Base-by-base conservation (phyloP, 495 filamentous ascomycete species). In the Collariella sp. region DNA sequence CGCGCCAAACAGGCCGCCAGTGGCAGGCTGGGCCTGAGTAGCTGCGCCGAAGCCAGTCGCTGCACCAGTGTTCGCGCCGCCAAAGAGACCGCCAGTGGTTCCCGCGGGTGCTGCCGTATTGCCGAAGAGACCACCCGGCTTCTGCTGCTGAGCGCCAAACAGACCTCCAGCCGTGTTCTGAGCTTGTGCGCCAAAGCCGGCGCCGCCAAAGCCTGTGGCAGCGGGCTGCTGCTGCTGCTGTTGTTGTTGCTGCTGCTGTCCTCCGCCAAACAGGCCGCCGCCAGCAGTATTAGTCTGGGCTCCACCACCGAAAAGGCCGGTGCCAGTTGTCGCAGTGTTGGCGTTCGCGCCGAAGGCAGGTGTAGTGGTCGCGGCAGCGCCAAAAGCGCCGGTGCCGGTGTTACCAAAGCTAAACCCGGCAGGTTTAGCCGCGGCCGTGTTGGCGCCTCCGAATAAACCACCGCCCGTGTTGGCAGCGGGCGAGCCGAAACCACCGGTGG, bases 1-100 rank as follows among this genome's bases (percentile, higher is more conserved):
- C 34, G 62, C 62, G 16, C 81, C 82, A 61, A 91, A 89, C 10
- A 89, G 72, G 15, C 83, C 76, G 18, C 77, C 74, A 19, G 73
- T 56, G 24, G 68, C 68, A 22, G 64, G 50, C 31, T 75, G 70
- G n/a, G 49, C 24, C 2, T 52, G 47, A 2, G 52, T 18, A 13
- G 55, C 38, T 15, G 52, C 5, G 3, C 52, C 52, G 16, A 55
- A 55, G 3, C 34, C 51, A 18, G 45, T 20, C 7, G 44, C 23
- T 1, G 36, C 23, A 1, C 46, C 45, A 45, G 59, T 35, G 67
- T 53, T 44, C 1, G 52, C 16, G 49, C 26, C 38, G 5, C 75
- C 73, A 50, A 82, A 82, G 29, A 82, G 61, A 33, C 75, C 71
- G 31, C 67, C 67, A 2, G 69, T 67, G 0, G 62, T 53, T 55